Base-by-base conservation (phyloP, 208 protist genomes). In the Leishmania mexicana region DNA sequence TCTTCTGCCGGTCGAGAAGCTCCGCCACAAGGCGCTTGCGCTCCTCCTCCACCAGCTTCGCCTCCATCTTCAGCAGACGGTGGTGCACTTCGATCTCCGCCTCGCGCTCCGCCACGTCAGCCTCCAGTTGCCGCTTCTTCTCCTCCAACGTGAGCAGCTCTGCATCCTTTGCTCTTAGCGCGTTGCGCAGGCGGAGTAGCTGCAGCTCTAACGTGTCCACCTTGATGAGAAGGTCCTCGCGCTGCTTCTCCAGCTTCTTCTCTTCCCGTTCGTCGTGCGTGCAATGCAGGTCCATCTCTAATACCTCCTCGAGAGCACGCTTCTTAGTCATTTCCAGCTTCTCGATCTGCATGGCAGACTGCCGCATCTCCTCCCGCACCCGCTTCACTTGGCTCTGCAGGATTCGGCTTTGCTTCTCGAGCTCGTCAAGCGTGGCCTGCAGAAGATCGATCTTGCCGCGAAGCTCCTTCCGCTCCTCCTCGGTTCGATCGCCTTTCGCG, bases 381-480 rank as follows among this genome's bases (percentile, higher is more conserved):
- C 96, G 94, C 85, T 98, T 99, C 60, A 97, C 93, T 88, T 99
- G 97, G 53, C 62, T 81, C 60, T 96, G 89, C 31, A 99, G 81
- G 31, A 95, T 89, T 11, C 86, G 83, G 85, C 96, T 81, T 83
- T 98, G 92, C 83, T 90, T 84, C 71, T 89, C 76, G 38, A 97
- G 84, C 54, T 97, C 93, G 76, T 98, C 95, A 0, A 98, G 87
- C 0, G 93, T 94, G 28, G 28, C 89, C 81, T 97, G 93, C 53
- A 99, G 91, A 38, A 96, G 87, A 35, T 83, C 77, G 76, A 99
- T 98, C 83, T 96, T 95, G 51, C 91, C 87, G 45, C 96, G 92
- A 72, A 99, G 84, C 74, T 90, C 90, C 31, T 87, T 79, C 60
- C 95, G 94, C 88, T 99, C 97, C 49, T 98, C 96, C 79, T 98